These are phyloP conservation scores for Rhododendron molle DNA, from an alignment of 148 eudicot species.

Conservation along the genomic window DNA sequence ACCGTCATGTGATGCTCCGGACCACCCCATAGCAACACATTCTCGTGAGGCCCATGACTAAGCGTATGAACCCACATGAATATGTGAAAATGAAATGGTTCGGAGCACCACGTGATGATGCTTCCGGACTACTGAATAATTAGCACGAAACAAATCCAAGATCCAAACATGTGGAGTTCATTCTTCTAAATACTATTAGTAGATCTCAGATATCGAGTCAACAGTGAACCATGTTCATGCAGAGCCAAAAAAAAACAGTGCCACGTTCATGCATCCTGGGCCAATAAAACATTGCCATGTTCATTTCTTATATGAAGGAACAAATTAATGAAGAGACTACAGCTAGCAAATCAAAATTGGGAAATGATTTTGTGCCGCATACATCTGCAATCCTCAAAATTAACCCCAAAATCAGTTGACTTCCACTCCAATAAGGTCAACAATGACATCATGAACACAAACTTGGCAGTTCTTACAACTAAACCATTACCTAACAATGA, in stretches of 20 bases:
- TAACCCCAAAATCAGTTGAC: neutral
- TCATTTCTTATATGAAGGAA: neutral
- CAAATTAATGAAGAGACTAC: neutral
- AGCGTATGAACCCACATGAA: too few species aligned
- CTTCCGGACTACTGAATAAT: neutral
- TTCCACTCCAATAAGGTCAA: neutral
- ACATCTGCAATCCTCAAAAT: neutral
- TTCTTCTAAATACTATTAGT: neutral
- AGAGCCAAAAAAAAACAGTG: neutral
- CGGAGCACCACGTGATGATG: neutral
- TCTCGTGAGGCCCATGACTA: neutral
- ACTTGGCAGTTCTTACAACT: neutral
- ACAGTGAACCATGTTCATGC: neutral
- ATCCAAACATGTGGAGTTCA: neutral
- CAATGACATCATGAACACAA: neutral
- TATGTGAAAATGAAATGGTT: too few species aligned
- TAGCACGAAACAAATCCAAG: neutral
- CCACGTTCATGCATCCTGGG: neutral
- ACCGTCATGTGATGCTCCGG: too few species aligned
- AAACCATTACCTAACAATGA: neutral
- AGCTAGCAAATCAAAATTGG: neutral
- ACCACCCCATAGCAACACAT: neutral
- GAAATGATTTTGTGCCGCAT: neutral
- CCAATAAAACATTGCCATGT: neutral
- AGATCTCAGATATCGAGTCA: neutral